Base-by-base conservation (phyloP, 1,284 basidiomycete species). In the Malassezia brasiliensis region DNA sequence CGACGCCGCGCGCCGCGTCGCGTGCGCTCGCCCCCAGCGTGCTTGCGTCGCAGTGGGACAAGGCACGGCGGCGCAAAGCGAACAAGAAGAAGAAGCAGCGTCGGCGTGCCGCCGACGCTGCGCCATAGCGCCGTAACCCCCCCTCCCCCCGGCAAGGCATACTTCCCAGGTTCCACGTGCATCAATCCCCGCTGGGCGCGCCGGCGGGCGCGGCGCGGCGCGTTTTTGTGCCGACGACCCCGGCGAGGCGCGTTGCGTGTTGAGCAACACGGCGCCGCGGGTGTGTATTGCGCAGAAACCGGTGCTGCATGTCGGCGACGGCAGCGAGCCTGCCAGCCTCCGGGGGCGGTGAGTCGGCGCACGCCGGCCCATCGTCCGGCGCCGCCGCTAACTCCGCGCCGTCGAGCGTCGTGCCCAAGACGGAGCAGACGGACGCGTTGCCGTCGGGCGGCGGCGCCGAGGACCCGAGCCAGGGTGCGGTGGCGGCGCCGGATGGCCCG, bases 71-170 rank as follows among this genome's bases (percentile, higher is more conserved):
- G 31, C 42, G 41, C 35, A 69, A 69, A 45, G 52, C 49, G 36
- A 66, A 67, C 50, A 66, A 63, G 50, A 61, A 63, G 49, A 69
- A 67, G 50, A 69, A 69, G 50, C 64, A 67, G 53, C 45, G 42
- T 9, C 63, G 65, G 50, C 45, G 51, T 7, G 25, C 25, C 4
- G 25, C 25, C 25, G 25, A 28, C 41, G 37, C 36, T n/a, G 32
- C 3, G 32, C 14, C 36, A 14, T 37, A 37, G 36, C 32, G 8
- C 32, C 14, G 12, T 14, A 37, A 3, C 4, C 15, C 17, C 36
- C 36, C 10, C 15, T 37, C 36, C 36, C 10, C 15, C 15, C 11
- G 11, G 36, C 36, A n/a, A 17, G 25, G 25, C 25, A 28, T 28
- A 28, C 25, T 4, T 45, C 42, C 42, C 25, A 14, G 42, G 11